Percentiles rank a stretch among this genome's conserved stretches.
Evolutionary conservation across 495 filamentous ascomycete genomes (phyloP).

Genomic region (Pseudomonodictys pantanalensis): DNA sequence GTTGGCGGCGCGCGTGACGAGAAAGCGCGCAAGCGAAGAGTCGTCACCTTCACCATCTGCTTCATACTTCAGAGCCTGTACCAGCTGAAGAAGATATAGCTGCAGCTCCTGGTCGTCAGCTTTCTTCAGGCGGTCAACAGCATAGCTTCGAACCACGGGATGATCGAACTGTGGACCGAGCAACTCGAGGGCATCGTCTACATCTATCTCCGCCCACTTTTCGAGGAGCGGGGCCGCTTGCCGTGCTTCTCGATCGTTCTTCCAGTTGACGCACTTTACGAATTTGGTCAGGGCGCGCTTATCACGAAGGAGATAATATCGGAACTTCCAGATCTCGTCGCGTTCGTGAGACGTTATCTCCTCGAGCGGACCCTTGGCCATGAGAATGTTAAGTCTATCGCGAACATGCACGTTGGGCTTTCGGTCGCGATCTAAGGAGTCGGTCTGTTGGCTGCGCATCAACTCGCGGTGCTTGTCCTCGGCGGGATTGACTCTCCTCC

Average conservation of each 20-base stretch:
- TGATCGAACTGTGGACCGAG: slow-evolving; percentile 91
- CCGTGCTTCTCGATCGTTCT: slow-evolving; percentile 76
- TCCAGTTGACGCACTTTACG: slow-evolving; percentile 94
- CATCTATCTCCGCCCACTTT: slow-evolving; percentile 96
- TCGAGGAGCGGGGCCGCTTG: slow-evolving; percentile 86
- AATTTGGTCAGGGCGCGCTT: slow-evolving; percentile 96
- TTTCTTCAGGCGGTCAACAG: slow-evolving; percentile 85
- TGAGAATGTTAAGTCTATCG: slow-evolving; percentile 86
- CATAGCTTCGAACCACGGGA: slow-evolving; percentile 80
- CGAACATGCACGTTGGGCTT: slow-evolving; percentile 96
- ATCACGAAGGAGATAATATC: slow-evolving; percentile 87
- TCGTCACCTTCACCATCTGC: slow-evolving; percentile 63
- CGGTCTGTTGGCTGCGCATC: slow-evolving; percentile 88
- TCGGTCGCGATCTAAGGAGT: slow-evolving; percentile 84
- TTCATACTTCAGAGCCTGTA: slow-evolving; percentile 96
- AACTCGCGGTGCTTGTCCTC: slow-evolving; percentile 93
- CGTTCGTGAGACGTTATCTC: slow-evolving; percentile 84
- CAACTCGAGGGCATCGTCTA: slow-evolving; percentile 93
- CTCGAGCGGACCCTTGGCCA: slow-evolving; percentile 90
- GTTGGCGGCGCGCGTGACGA: slow-evolving; percentile 78
- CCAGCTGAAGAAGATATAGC: slow-evolving; percentile 88
- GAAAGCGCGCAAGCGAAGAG: slow-evolving; percentile 84
- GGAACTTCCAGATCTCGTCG: slow-evolving; percentile 94
- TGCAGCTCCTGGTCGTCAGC: slow-evolving; percentile 91
- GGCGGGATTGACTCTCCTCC: slow-evolving; percentile 82